phyloP scores from a whole-genome alignment of 2,329 filamentous ascomycete species.

The Talaromyces sp. region DNA sequence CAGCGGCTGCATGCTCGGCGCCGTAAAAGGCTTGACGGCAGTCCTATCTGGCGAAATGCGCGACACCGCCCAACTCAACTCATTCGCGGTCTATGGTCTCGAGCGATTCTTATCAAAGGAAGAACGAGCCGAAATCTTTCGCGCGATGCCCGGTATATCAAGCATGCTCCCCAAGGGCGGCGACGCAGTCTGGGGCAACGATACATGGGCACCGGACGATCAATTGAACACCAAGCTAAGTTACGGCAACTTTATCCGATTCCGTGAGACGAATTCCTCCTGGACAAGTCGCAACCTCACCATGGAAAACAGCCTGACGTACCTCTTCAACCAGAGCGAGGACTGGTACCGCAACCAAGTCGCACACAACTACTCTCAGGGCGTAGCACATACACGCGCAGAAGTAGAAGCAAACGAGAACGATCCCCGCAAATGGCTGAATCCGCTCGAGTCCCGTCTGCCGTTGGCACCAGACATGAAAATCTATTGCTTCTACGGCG shows the following conservation, averaged over 20 bases:
- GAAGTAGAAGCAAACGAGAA: constrained; percentile 80
- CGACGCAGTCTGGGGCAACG: constrained; percentile 89
- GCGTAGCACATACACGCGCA: constrained; percentile 71
- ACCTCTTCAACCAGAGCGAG: constrained; percentile 73
- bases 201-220: constrained; percentile 85
- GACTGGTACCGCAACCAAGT: constrained; percentile 79
- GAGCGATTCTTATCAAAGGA: constrained; percentile 91
- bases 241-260: constrained; percentile 81
- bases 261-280: constrained; percentile 63
- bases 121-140: constrained; percentile 88
- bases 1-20: constrained; percentile 94
- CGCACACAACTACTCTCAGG: constrained; percentile 74
- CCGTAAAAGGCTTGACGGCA: constrained; percentile 84
- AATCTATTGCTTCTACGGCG: constrained; percentile 94
- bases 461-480: constrained; percentile 85
- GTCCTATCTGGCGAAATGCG: constrained; percentile 93
- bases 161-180: constrained; percentile 96
- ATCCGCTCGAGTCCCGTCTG: constrained; percentile 86
- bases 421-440: constrained; percentile 84
- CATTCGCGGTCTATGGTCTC: constrained; percentile 92
- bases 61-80: constrained; percentile 92
- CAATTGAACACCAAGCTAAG: constrained; percentile 65
- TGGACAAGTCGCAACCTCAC: constrained; percentile 71
- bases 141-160: constrained; percentile 93
- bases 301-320: constrained; percentile 69